Evolutionary conservation across 305 asterid species (phyloP), one percentile per base, ranked within the genome.

Genomic region (Vinca major): DNA sequence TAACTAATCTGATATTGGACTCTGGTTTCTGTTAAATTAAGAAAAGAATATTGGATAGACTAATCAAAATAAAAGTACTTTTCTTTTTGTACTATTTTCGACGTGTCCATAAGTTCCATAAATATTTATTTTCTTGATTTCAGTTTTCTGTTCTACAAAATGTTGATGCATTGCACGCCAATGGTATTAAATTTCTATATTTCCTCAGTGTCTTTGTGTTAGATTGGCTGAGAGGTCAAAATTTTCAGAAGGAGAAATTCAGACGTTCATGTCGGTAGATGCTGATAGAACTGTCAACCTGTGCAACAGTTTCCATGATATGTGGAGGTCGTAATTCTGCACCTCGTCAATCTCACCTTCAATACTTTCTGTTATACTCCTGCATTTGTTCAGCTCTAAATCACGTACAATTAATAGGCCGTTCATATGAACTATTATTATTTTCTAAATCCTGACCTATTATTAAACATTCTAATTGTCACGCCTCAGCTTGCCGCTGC

Each of bases 201-300:
- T 70, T 81, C 17, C 74, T 76, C 62, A 93, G 96, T 93, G 97
- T 77, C 93, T 91, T 63, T 70, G 76, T 62, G 81, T 85, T 65
- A 91, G 81, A 86, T 82, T 93, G 74, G 96, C 97, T 16, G 97
- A 93, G 79, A 88, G 89, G 83, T 93, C 96, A 44, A 85, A 86
- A 79, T 93, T 93, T 84, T 91, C 99, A n/a, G 96, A 89, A 79
- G 99, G 99, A 69, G 97, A 93, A 84, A 89, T 93, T 74, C 99
- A 93, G 74, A 93, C 99, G 55, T 93, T 93, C 88, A 93, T 93
- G 97, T 93, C 97, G 3, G 92, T 93, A 67, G 97, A 93, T 84
- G 96, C 90, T 72, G 97, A 91, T 75, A 86, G 96, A 61, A 78
- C 87, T 56, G 92, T 88, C 79, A 93, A 89, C 83, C 81, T 93